A percentile compares a stretch with the other conserved stretches of the same genome.
Conservation (phyloP, 1,284 basidiomycete species). For the Xanthoconium separans region DNA sequence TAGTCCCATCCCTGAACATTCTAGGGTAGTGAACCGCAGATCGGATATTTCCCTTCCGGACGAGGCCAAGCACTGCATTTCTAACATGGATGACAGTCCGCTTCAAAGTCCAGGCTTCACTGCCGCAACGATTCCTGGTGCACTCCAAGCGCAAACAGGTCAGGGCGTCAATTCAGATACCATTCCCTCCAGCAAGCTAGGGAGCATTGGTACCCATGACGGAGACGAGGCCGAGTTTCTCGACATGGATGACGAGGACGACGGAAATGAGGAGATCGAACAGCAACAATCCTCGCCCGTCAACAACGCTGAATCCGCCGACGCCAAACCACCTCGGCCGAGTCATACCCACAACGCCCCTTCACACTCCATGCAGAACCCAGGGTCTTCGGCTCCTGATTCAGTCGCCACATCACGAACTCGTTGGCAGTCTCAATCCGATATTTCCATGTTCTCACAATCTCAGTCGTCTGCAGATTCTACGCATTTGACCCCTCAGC, state of each 20-base stretch:
- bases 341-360: constrained; percentile 14
- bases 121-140: not conserved
- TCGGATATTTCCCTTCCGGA: constrained; percentile 70
- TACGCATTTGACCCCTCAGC: constrained; percentile 14
- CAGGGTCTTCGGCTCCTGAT: constrained; percentile 9
- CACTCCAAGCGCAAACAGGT: not conserved
- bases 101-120: constrained; percentile 44
- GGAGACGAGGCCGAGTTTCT: constrained; percentile 43
- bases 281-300: constrained; percentile 17
- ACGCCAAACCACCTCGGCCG: constrained; percentile 17
- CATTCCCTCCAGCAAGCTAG: constrained; percentile 6
- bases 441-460: constrained; percentile 26
- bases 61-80: constrained; percentile 69
- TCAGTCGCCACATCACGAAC: constrained; percentile 13
- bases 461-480: constrained; percentile 30
- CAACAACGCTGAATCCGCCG: constrained; percentile 28
- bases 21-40: constrained; percentile 43
- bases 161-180: not conserved
- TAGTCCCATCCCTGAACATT: constrained; percentile 28
- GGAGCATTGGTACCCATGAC: not conserved
- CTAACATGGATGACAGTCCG: constrained; percentile 64
- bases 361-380: constrained; percentile 6
- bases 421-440: constrained; percentile 24
- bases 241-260: constrained; percentile 58
- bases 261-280: constrained; percentile 29